Evolutionary conservation across 78 protist species (phyloP).

Genomic region (Dictyostelium discoideum): DNA sequence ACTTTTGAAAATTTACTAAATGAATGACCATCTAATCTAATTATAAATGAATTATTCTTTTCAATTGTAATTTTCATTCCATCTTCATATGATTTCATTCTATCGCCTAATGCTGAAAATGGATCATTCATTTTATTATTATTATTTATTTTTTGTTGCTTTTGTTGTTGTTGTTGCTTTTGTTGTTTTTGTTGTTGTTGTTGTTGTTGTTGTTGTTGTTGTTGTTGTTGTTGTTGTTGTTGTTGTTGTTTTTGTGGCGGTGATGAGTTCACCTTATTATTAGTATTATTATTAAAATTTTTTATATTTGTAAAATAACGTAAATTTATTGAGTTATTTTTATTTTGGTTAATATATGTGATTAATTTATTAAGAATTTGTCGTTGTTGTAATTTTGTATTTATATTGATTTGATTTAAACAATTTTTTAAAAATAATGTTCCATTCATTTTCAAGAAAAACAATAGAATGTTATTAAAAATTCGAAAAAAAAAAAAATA

Average conservation of each 20-base stretch:
- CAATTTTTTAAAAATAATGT: background rate
- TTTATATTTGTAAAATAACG: background rate
- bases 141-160: too few relatives aligned
- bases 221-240: background rate
- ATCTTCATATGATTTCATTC: constrained; percentile 69
- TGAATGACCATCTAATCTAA: constrained; percentile 82
- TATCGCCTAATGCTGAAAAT: constrained; percentile 24
- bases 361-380: background rate
- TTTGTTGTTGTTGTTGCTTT: background rate
- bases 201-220: background rate
- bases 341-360: background rate
- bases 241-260: background rate
- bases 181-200: background rate
- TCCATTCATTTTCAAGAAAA: background rate
- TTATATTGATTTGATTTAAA: background rate
- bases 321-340: background rate
- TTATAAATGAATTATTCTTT: constrained; percentile 29
- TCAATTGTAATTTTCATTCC: background rate
- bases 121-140: background rate
- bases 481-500: background rate
- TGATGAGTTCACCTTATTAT: background rate
- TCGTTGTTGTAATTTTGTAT: background rate
- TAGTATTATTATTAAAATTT: background rate
- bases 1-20: constrained; percentile 67
- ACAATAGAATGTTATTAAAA: background rate